A percentile compares a stretch with the other conserved stretches of the same genome.
These are phyloP conservation scores for Lepidium aucheri DNA, from an alignment of 345 rosid species.

Conservation along the genomic window DNA sequence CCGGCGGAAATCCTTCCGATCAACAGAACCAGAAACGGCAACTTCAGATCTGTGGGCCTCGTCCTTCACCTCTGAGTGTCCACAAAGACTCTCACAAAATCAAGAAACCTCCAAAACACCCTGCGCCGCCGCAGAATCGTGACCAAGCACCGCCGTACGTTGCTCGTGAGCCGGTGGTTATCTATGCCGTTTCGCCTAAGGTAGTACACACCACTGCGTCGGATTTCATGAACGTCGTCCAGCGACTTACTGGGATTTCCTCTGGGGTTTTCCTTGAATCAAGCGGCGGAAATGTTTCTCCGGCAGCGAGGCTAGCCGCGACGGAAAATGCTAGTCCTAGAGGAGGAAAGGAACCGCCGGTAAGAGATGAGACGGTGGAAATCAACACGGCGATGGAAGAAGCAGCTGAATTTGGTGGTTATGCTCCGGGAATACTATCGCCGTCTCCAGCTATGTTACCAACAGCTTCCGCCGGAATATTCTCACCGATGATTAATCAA, in stretches of 20 bases:
- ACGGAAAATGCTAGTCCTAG: constrained; percentile 63
- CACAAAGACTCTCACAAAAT: constrained; percentile 57
- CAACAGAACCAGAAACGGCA: constrained; percentile 28
- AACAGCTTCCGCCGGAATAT: constrained; percentile 35
- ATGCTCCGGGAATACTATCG: constrained; percentile 63
- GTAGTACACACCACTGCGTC: constrained; percentile 55
- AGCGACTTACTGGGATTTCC: constrained; percentile 76
- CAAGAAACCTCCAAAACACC: constrained; percentile 54
- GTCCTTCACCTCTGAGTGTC: constrained; percentile 65
- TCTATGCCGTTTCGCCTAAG: constrained; percentile 81
- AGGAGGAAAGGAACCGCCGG: constrained; percentile 24
- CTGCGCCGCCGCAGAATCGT: constrained; percentile 19
- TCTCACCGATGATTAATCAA: constrained; percentile 42
- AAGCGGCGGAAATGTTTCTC: constrained; percentile 48
- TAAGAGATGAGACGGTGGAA: constrained; percentile 16
- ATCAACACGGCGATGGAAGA: constrained; percentile 16
- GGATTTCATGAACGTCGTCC: constrained; percentile 78
- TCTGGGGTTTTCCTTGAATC: constrained; percentile 35
- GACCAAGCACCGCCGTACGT: constrained; percentile 8
- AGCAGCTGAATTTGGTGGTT: constrained; percentile 27
- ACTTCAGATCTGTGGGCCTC: constrained; percentile 64
- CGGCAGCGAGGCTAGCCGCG: constrained; percentile 76
- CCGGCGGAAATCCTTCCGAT: constrained; percentile 24
- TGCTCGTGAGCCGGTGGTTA: constrained; percentile 46
- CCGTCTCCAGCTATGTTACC: constrained; percentile 60